Evolutionary conservation across 345 rosid genomes (phyloP).

Genomic region (Salix koriyanagi): DNA sequence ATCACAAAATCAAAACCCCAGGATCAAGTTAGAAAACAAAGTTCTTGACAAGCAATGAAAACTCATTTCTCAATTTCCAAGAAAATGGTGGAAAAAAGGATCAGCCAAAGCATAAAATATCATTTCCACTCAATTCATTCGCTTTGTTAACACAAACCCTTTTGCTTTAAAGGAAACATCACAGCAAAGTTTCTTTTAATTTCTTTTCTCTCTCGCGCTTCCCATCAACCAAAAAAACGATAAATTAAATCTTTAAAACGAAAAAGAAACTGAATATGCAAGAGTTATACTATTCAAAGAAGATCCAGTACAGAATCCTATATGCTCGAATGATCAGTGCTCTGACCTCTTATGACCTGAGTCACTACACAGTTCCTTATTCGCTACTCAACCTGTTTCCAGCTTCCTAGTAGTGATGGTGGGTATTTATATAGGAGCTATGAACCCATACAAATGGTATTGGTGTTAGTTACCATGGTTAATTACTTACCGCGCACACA

Average conservation of each 20-base stretch:
- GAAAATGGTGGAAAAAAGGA: background rate
- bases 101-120: background rate
- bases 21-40: background rate
- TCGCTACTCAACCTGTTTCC: background rate
- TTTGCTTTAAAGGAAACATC: background rate
- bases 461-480: conserved; percentile 8
- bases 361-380: background rate
- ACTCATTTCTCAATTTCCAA: background rate
- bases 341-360: background rate
- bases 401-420: no score
- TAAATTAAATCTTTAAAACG: no score
- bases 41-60: background rate
- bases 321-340: background rate
- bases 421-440: background rate
- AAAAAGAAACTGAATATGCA: no score
- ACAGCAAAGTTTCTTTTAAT: background rate
- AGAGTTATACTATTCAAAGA: background rate
- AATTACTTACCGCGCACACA: conserved; percentile 2
- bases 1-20: background rate
- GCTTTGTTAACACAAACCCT: background rate
- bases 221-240: no score
- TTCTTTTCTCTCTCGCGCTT: background rate
- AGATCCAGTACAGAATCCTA: background rate
- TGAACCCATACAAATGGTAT: no score
- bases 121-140: background rate